Conservation (phyloP, 2,329 filamentous ascomycete genomes). For the Fusarium sambucinum region DNA sequence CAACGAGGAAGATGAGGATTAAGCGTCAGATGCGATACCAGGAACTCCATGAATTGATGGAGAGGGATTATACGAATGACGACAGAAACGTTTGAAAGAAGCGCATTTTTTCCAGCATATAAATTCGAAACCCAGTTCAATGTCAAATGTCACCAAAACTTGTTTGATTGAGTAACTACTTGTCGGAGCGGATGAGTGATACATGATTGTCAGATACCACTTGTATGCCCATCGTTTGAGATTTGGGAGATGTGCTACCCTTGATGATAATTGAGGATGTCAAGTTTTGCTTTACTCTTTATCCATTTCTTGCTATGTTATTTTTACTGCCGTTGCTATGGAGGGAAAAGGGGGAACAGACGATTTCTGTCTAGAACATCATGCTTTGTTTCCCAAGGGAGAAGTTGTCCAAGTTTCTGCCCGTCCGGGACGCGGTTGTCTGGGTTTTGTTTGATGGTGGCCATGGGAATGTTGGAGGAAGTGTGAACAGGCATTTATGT, state of each 20-base stretch:
- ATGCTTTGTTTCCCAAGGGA: neutral
- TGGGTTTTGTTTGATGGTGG: constrained; percentile 4
- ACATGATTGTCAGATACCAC: constrained; percentile 48
- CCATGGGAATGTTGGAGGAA: constrained; percentile 3
- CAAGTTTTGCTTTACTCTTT: constrained; percentile 16
- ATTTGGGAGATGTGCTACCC: neutral
- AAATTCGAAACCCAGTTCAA: constrained; percentile 38
- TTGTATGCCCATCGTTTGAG: constrained; percentile 34
- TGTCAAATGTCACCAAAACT: constrained; percentile 33
- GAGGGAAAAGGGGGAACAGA: neutral
- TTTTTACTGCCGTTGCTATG: constrained; percentile 14
- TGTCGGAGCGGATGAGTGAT: constrained; percentile 33
- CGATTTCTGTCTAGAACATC: constrained; percentile 10
- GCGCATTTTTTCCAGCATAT: constrained; percentile 37
- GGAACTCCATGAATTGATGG: constrained; percentile 5
- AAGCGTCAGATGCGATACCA: constrained; percentile 16
- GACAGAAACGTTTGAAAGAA: constrained; percentile 39
- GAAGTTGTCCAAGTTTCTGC: constrained; percentile 1
- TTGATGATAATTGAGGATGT: constrained; percentile 10
- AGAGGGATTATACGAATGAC: constrained; percentile 30
- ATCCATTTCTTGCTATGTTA: constrained; percentile 19
- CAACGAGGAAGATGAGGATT: constrained; percentile 78
- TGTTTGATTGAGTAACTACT: constrained; percentile 38
- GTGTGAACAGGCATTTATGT: neutral
- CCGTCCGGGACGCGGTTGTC: constrained; percentile 9